Percentiles rank a stretch among this genome's conserved stretches.
Conservation (phyloP, 495 filamentous ascomycete species). For the Cercophora newfieldiana region DNA sequence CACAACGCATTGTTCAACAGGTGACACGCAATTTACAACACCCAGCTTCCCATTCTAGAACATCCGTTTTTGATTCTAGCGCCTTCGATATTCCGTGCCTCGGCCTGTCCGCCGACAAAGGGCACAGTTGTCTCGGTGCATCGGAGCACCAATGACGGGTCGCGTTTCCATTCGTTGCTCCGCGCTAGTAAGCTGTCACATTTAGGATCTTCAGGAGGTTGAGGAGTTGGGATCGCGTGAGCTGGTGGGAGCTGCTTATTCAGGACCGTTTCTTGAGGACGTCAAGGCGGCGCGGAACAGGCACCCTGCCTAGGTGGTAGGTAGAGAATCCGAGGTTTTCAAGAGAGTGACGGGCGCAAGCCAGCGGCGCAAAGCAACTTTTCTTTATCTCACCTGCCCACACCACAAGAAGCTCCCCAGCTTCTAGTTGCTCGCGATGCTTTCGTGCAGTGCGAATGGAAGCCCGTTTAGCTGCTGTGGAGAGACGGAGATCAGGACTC, state of each 20-base stretch:
- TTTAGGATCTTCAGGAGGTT: background rate
- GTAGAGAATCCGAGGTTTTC: background rate
- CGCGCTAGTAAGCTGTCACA: background rate
- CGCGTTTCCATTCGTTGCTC: background rate
- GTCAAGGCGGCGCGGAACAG: background rate
- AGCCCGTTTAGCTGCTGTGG: background rate
- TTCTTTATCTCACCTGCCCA: too few relatives aligned
- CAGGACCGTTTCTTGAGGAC: background rate
- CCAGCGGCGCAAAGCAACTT: background rate
- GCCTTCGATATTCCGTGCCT: background rate
- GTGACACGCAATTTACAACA: background rate
- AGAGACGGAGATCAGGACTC: constrained; percentile 3
- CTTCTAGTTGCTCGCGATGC: background rate
- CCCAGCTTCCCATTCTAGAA: background rate
- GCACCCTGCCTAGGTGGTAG: too few relatives aligned
- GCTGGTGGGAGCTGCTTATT: background rate
- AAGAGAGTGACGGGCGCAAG: background rate
- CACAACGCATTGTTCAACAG: background rate
- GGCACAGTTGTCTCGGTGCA: background rate
- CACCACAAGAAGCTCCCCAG: background rate
- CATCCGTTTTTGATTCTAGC: background rate
- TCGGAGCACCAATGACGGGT: background rate
- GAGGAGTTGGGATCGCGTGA: background rate
- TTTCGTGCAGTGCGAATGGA: background rate
- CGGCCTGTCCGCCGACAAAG: background rate